These are phyloP conservation scores for Ophiostoma sp. DNA, from an alignment of 2,329 filamentous ascomycete genomes.

Conservation along the genomic window DNA sequence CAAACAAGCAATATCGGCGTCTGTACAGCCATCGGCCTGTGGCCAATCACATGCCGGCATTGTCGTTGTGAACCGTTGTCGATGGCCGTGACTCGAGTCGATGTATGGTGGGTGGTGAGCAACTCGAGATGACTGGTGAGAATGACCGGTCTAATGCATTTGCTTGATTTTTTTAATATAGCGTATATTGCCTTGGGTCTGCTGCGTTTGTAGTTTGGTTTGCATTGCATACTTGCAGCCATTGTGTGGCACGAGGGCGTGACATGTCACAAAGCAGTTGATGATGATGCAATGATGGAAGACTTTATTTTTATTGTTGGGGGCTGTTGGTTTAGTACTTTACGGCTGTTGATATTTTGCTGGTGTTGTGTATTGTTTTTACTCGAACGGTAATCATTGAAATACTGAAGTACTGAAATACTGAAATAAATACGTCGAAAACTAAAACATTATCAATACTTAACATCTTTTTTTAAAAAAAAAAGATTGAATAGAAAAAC, in stretches of 20 bases:
- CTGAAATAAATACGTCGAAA: too few species aligned
- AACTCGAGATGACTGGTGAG: background rate
- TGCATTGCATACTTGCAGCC: background rate
- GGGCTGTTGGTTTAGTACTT: background rate
- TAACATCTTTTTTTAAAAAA: too few species aligned
- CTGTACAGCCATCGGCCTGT: background rate
- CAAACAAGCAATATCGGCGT: background rate
- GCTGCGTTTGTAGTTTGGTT: background rate
- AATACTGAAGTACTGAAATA: too few species aligned
- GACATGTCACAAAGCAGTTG: conserved; percentile 4
- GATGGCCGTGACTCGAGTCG: background rate
- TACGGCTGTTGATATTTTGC: too few species aligned
- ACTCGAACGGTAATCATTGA: too few species aligned
- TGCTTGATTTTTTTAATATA: background rate
- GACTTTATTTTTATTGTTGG: background rate
- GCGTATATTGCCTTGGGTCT: too few species aligned
- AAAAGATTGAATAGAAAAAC: too few species aligned
- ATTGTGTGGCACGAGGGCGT: background rate
- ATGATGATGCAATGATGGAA: background rate
- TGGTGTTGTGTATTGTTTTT: too few species aligned
- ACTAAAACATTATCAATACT: too few species aligned
- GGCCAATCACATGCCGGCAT: background rate
- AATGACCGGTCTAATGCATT: background rate
- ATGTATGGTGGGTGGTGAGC: background rate
- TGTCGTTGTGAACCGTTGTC: background rate